Base-by-base conservation (phyloP, 2,329 filamentous ascomycete species). In the Samsoniella hepiali region DNA sequence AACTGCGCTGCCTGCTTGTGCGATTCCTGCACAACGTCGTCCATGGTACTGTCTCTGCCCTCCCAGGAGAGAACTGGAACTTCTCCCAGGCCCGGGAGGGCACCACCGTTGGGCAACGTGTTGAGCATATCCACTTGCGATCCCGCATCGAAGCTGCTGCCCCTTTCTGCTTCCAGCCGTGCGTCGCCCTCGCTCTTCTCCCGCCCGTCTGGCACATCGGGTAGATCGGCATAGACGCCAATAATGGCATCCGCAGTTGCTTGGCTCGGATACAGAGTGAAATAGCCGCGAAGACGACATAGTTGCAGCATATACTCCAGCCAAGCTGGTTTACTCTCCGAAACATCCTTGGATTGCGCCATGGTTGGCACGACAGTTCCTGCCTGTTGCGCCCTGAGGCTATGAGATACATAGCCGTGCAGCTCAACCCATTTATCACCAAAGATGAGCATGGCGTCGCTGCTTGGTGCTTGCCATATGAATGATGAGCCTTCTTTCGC, bases 371-470 rank as follows among this genome's bases (percentile, higher is more conserved):
- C 69, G 1, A 73, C 68, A 8, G 76, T 68, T n/a, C 69, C 70
- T 0, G 67, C 60, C 42, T 76, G 74, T 49, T 80, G 77, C 22
- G 72, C 72, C 38, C 81, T 77, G 17, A 93, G 77, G 7, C 88
- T 80, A 55, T 84, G 82, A 11, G 89, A 85, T 2, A 96, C 82
- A 69, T 96, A 95, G 11, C 87, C 84, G 72, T 97, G 93, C 10
- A 97, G 82, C 68, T 96, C 91, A 13, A 85, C 78, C 95, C 95
- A 99, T 71, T 89, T 93, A 55, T 92, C 86, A 50, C 93, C 93
- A 63, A 95, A 87, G 72, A 94, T 89, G 10, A 99, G 81, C 11
- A 88, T 85, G 1, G 94, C 93, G 67, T 95, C 90, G 71, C 89
- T 91, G 67, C 88, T 90, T 5, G 94, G 93, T 2, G 88, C 86